These are phyloP conservation scores for Bromus sterilis DNA, from an alignment of 176 grass and related monocot species.

Conservation along the genomic window DNA sequence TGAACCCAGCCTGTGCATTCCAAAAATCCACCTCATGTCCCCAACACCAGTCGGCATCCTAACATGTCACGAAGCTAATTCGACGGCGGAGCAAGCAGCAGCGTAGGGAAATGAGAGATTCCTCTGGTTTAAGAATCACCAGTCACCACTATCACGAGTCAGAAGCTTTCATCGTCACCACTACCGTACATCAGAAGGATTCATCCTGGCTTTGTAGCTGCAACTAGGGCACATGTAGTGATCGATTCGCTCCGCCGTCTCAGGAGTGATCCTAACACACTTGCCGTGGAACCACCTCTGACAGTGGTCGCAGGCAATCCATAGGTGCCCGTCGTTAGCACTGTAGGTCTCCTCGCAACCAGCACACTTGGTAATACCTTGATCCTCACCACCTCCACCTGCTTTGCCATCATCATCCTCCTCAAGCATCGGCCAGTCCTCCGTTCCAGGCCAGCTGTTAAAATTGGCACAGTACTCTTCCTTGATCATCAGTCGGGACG, in stretches of 20 bases:
- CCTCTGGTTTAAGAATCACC: neutral
- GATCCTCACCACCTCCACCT: conserved; percentile 27
- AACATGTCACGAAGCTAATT: neutral
- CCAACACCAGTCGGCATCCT: neutral
- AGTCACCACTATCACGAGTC: neutral
- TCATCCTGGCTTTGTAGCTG: conserved; percentile 33
- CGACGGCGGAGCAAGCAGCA: neutral
- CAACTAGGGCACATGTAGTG: conserved; percentile 62
- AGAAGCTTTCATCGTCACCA: neutral
- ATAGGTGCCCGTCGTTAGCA: conserved; percentile 30
- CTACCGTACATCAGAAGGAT: neutral
- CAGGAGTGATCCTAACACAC: conserved; percentile 56
- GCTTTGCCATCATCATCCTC: neutral
- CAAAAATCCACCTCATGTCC: neutral
- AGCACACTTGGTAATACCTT: conserved; percentile 26
- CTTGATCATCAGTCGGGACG: neutral
- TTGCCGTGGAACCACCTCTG: conserved; percentile 79
- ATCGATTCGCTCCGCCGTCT: conserved; percentile 48
- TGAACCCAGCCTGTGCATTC: neutral
- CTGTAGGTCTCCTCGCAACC: conserved; percentile 26
- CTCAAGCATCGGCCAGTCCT: neutral
- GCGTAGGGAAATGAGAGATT: neutral
- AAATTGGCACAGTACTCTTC: neutral
- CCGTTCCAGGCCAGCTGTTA: neutral
- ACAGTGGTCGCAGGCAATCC: conserved; percentile 70